Evolutionary conservation across 176 grass and related monocot species (phyloP), one percentile per base, ranked within the genome.

Genomic region (Raddia guianensis): DNA sequence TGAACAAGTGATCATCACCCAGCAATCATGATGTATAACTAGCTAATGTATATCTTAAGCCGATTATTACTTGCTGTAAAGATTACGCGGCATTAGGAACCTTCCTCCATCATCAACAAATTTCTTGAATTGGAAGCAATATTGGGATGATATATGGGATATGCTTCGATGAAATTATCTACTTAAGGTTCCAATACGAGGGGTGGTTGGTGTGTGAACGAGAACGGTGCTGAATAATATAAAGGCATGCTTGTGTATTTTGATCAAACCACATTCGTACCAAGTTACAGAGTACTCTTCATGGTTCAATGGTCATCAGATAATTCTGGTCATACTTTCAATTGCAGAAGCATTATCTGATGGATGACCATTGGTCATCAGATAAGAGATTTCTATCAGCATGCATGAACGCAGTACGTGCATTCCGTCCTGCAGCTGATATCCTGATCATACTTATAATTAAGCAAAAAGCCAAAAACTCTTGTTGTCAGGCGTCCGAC

Each of bases 41-140:
- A 16, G 11, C 1, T 40, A 40, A 40, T 40, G 37, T 16, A 18
- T 56, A 5, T 40, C 37, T 40, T n/a, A 74, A 10, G 45, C 40
- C 46, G 11, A 37, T 40, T 40, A 40, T 40, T 40, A 40, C 37
- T 40, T 40, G 4, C 37, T 40, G 3, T 40, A 40, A 40, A 40
- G 37, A 61, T 47, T 66, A 40, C 37, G 37, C 37, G 37, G 37
- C 37, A 40, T 40, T 40, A 40, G 61, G 48, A 78, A 34, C 27
- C 15, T 78, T 65, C 52, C 3, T 27, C 19, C 12, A 49, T 59
- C 52, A 51, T 63, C 52, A 59, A 32, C 37, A 40, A 40, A 19
- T 74, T 12, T 9, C 33, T 73, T 74, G 53, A 53, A 70, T 47
- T 48, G 18, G 2, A 59, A 50, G 75, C 75, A 77, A 58, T 8